phyloP scores from a whole-genome alignment of 129 eudicot genomes.

The Heracleum sosnowskyi region DNA sequence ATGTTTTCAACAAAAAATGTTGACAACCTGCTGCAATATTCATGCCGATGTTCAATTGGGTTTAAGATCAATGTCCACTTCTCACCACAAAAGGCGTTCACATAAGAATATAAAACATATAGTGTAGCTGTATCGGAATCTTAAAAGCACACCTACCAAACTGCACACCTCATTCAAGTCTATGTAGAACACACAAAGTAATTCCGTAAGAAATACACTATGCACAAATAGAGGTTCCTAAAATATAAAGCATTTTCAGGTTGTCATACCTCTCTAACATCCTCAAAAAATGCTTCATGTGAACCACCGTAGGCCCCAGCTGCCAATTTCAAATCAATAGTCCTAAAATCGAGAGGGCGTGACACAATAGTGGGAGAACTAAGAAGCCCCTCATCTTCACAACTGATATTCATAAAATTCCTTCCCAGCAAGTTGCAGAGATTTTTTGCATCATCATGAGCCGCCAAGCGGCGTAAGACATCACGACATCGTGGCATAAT shows the following conservation, averaged over 20 bases:
- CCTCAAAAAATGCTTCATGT: conserved; percentile 55
- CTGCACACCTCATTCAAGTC: not conserved
- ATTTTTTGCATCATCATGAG: conserved; percentile 17
- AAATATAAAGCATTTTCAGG: not conserved
- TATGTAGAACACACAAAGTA: not conserved
- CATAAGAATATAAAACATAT: not conserved
- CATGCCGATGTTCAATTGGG: not conserved
- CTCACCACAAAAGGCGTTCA: not conserved
- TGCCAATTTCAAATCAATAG: conserved; percentile 39
- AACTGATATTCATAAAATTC: conserved; percentile 17
- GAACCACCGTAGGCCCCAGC: conserved; percentile 50
- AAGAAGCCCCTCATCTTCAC: conserved; percentile 25
- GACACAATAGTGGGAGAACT: conserved; percentile 31
- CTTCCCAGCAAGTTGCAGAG: conserved; percentile 31
- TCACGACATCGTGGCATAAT: conserved; percentile 37
- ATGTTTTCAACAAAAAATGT: not conserved
- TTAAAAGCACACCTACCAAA: not conserved
- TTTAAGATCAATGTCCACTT: not conserved
- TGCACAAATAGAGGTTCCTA: not conserved
- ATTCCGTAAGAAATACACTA: not conserved
- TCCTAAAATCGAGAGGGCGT: conserved; percentile 48
- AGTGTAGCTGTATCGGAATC: not conserved
- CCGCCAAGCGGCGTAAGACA: conserved; percentile 33
- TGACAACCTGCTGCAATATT: not conserved
- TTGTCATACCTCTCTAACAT: conserved; percentile 35